These are phyloP conservation scores for Fagus crenata DNA, from an alignment of 306 rosid genomes.

Conservation along the genomic window DNA sequence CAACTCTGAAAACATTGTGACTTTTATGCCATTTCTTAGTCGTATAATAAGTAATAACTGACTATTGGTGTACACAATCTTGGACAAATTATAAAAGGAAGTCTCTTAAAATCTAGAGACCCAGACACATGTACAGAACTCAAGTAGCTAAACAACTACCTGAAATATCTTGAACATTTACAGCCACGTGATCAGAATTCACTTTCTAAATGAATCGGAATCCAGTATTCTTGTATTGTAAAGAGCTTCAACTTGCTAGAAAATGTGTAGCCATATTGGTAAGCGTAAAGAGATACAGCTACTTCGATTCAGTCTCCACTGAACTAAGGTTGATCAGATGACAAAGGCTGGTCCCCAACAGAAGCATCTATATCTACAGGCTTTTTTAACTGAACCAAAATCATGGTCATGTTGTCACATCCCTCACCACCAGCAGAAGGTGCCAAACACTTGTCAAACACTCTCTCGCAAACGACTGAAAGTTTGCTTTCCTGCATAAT, in stretches of 20 bases:
- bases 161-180: constrained; percentile 16
- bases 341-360: constrained; percentile 39
- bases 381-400: constrained; percentile 81
- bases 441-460: constrained; percentile 90
- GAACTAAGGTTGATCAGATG: constrained; percentile 37
- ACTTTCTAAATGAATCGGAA: background rate
- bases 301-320: constrained; percentile 19
- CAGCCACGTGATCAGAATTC: background rate
- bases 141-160: background rate
- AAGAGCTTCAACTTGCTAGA: constrained; percentile 12
- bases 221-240: background rate
- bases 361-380: constrained; percentile 38
- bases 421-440: constrained; percentile 91
- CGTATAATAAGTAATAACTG: background rate
- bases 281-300: background rate
- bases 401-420: constrained; percentile 98
- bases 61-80: background rate
- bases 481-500: constrained; percentile 76
- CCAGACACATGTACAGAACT: constrained; percentile 29
- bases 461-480: constrained; percentile 79
- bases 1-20: background rate
- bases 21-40: background rate
- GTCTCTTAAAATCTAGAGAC: constrained; percentile 18
- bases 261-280: background rate
- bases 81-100: background rate